Conservation (phyloP, 1,139 yeast species). For the Blastobotrys malaysiensis region DNA sequence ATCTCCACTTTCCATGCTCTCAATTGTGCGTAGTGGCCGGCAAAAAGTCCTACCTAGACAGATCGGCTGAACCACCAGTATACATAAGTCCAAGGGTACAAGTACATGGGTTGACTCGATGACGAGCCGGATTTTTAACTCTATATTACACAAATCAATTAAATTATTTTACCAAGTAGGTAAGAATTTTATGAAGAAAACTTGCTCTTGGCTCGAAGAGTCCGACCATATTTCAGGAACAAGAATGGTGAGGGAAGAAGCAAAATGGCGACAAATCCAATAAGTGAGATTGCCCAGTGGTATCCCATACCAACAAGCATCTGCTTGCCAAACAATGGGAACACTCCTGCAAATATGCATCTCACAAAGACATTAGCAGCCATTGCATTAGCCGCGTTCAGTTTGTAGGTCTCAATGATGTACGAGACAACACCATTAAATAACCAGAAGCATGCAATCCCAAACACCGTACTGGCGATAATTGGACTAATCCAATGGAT, state of each 20-base stretch:
- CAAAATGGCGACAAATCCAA: slow-evolving; percentile 3
- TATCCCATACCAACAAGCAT: slow-evolving; percentile 47
- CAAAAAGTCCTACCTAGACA: no score
- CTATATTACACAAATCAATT: no score
- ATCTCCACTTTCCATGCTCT: no score
- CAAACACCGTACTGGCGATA: slow-evolving; percentile 28
- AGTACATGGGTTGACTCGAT: no score
- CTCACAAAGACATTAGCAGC: slow-evolving; percentile 37
- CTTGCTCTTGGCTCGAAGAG: background rate
- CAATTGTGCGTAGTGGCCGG: no score
- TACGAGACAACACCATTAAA: slow-evolving; percentile 5
- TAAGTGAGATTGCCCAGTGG: slow-evolving; percentile 21
- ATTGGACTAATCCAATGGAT: slow-evolving; percentile 82
- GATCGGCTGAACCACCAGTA: no score
- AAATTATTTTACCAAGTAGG: no score
- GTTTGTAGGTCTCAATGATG: slow-evolving; percentile 5
- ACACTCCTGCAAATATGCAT: slow-evolving; percentile 62
- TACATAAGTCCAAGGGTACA: no score
- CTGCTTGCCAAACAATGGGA: slow-evolving; percentile 62
- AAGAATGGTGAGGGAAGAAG: slow-evolving; percentile 2
- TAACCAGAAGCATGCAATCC: slow-evolving; percentile 4
- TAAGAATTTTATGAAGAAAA: background rate
- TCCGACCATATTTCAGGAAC: background rate
- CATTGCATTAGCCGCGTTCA: slow-evolving; percentile 7
- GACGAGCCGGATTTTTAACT: no score